A percentile compares a stretch with the other conserved stretches of the same genome.
Conservation (phyloP, 2,329 filamentous ascomycete species). For the Kalmusia sp. region DNA sequence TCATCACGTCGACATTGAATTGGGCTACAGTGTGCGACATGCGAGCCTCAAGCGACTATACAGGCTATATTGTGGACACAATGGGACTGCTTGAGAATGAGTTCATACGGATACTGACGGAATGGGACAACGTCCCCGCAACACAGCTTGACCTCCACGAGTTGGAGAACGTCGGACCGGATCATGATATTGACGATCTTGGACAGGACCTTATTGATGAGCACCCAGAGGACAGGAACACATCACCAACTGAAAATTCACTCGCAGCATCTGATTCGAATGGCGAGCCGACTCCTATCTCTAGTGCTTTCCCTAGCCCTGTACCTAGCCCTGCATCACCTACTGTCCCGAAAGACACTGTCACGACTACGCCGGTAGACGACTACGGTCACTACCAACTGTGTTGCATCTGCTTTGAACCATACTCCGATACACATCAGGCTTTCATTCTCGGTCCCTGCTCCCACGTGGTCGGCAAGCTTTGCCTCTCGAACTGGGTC, state of each 20-base stretch:
- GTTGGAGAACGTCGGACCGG: slow-evolving; percentile 16
- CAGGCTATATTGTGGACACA: not conserved
- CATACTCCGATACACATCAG: slow-evolving; percentile 9
- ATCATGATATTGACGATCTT: slow-evolving; percentile 17
- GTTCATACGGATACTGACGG: not conserved
- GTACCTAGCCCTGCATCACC: no score
- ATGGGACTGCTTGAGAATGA: not conserved
- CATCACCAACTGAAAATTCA: no score
- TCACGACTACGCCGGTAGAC: not conserved
- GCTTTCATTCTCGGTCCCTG: slow-evolving; percentile 17
- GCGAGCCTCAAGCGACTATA: not conserved
- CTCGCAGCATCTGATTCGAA: no score
- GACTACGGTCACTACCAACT: not conserved
- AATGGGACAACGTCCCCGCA: not conserved
- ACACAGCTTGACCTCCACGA: slow-evolving; percentile 3
- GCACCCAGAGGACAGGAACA: no score
- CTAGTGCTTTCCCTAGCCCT: no score
- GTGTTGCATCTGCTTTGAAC: slow-evolving; percentile 21
- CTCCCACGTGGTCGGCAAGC: slow-evolving; percentile 16
- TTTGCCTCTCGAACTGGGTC: slow-evolving; percentile 17
- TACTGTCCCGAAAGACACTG: no score
- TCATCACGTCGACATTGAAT: slow-evolving; percentile 2
- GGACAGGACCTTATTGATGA: slow-evolving; percentile 15
- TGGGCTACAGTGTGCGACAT: not conserved
- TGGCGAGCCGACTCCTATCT: no score